Evolutionary conservation across 2,329 filamentous ascomycete species (phyloP).

Genomic region (Aureobasidium pullulans): DNA sequence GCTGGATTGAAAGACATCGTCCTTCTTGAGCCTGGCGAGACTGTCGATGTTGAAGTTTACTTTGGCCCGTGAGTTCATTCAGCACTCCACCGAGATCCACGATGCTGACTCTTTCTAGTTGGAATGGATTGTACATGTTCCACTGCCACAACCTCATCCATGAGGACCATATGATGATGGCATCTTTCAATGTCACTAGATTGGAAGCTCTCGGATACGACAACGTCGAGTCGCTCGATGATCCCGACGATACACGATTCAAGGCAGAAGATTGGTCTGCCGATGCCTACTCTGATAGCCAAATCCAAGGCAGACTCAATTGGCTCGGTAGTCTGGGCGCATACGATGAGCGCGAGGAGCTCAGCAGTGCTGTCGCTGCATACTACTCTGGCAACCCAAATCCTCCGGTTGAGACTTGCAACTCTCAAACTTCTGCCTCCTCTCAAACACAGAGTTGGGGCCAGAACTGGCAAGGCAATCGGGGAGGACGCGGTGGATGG

Average conservation of each 20-base stretch:
- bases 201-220: slow-evolving; percentile 28
- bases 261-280: slow-evolving; percentile 18
- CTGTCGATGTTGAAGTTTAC: slow-evolving; percentile 43
- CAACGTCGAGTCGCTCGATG: slow-evolving; percentile 21
- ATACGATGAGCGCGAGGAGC: slow-evolving; percentile 8
- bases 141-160: slow-evolving; percentile 16
- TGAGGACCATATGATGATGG: slow-evolving; percentile 36
- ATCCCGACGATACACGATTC: slow-evolving; percentile 19
- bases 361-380: neutral
- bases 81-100: neutral
- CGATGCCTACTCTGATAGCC: neutral
- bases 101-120: slow-evolving; percentile 20
- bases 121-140: slow-evolving; percentile 44
- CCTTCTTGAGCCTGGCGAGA: slow-evolving; percentile 47
- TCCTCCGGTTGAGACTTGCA: neutral
- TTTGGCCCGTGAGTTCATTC: slow-evolving; percentile 34
- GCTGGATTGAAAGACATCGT: slow-evolving; percentile 53
- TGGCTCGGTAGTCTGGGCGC: slow-evolving; percentile 13
- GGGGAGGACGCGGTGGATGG: neutral
- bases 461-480: neutral
- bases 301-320: slow-evolving; percentile 5
- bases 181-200: slow-evolving; percentile 36
- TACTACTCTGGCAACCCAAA: slow-evolving; percentile 6
- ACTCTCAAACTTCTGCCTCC: neutral
- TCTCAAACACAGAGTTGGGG: neutral